Evolutionary conservation across 2,329 filamentous ascomycete species (phyloP).

Genomic region (Colletotrichum melonis): DNA sequence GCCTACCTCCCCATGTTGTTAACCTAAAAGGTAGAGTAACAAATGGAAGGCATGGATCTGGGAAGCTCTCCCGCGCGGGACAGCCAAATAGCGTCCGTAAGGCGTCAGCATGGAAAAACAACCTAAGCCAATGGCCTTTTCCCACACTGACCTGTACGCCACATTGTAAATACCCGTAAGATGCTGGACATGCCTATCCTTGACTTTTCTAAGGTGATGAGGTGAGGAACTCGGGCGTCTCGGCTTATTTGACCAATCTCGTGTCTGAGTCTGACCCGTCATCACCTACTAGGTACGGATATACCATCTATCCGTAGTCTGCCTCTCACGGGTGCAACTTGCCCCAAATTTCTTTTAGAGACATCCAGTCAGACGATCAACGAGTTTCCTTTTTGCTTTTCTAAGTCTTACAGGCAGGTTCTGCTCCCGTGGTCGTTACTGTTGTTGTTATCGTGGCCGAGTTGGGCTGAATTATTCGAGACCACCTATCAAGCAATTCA

Average conservation of each 20-base stretch:
- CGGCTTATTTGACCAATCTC: background rate
- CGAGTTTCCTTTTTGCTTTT: slow-evolving; percentile 1
- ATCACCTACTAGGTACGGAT: background rate
- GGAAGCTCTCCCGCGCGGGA: slow-evolving; percentile 15
- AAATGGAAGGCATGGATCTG: background rate
- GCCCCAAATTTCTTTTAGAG: background rate
- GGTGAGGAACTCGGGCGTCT: background rate
- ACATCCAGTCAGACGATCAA: background rate
- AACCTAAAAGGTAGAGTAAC: too few relatives aligned
- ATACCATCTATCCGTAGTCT: background rate
- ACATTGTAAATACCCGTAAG: slow-evolving; percentile 20
- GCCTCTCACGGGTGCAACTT: background rate
- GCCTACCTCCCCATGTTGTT: background rate
- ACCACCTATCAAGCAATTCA: background rate
- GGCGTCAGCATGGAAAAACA: slow-evolving; percentile 15
- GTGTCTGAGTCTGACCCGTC: slow-evolving; percentile 8
- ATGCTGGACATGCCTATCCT: background rate
- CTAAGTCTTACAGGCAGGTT: background rate
- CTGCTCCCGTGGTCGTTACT: background rate
- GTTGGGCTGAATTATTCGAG: background rate
- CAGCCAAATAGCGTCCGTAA: slow-evolving; percentile 15
- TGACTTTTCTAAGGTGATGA: background rate
- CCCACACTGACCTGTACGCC: background rate
- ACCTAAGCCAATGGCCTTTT: background rate
- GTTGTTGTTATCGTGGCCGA: background rate